These are phyloP conservation scores for Saitozyma sp. DNA, from an alignment of 768 basidiomycete species.

Conservation along the genomic window DNA sequence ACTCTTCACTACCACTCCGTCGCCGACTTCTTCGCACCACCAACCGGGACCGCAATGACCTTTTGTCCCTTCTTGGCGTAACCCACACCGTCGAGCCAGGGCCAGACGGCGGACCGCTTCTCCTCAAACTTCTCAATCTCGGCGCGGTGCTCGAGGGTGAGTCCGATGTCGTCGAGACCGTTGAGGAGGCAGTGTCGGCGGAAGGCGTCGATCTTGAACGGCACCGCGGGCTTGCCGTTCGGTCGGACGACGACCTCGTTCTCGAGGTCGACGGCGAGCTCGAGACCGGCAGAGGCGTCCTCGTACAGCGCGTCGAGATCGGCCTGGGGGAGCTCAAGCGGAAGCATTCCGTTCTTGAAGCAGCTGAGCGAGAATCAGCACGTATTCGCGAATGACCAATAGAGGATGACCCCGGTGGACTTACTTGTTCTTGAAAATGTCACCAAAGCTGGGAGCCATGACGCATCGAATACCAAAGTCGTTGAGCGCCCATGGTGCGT, in stretches of 20 bases:
- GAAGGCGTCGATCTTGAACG: slow-evolving; percentile 85
- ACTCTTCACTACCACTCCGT: slow-evolving; percentile 20
- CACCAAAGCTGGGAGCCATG: slow-evolving; percentile 84
- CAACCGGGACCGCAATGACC: slow-evolving; percentile 45
- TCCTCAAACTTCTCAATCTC: slow-evolving; percentile 79
- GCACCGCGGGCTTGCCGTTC: slow-evolving; percentile 68
- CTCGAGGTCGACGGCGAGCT: slow-evolving; percentile 82
- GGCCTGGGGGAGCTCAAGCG: slow-evolving; percentile 67
- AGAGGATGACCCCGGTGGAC: slow-evolving; percentile 5
- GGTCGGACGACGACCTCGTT: slow-evolving; percentile 68
- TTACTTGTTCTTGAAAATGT: slow-evolving; percentile 73
- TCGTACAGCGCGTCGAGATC: slow-evolving; percentile 70
- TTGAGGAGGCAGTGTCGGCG: slow-evolving; percentile 89
- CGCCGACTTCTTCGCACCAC: slow-evolving; percentile 41
- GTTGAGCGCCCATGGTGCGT: slow-evolving; percentile 68
- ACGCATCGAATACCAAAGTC: slow-evolving; percentile 88
- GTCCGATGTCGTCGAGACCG: slow-evolving; percentile 91
- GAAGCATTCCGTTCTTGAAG: slow-evolving; percentile 93
- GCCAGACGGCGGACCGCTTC: slow-evolving; percentile 74
- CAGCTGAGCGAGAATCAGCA: slow-evolving; percentile 57
- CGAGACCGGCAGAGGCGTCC: slow-evolving; percentile 73
- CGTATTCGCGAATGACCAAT: not conserved
- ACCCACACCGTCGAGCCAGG: slow-evolving; percentile 95
- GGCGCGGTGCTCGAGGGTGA: slow-evolving; percentile 78
- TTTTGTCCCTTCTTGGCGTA: slow-evolving; percentile 65